Base-by-base conservation (phyloP, 2,329 filamentous ascomycete species). In the Neocatenulostroma microsporum region DNA sequence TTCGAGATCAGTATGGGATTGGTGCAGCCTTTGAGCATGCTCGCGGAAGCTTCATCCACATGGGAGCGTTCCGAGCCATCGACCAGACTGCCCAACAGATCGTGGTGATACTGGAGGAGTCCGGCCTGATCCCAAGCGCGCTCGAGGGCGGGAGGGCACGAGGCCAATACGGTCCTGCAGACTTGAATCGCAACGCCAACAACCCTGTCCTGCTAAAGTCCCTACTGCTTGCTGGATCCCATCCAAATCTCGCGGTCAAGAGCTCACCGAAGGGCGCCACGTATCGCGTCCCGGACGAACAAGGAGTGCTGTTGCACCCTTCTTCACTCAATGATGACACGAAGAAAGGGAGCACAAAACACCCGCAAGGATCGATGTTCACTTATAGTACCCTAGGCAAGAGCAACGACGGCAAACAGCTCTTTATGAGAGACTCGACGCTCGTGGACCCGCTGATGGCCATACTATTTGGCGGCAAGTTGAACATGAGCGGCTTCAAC, bases 151-250 rank as follows among this genome's bases (percentile, higher is more conserved):
- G 12, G 18, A 20, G 4, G 19, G n/a, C 24, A 28, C 6, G 12
- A 39, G 12, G 28, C 36, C 21, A 34, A 19, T 50, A 49, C 21
- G 48, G 53, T 3, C 47, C 49, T 8, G 23, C 26, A 5, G 35
- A 27, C 3, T 47, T 70, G 21, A 73, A 74, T 39, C 45, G 53
- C 19, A 68, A 72, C 47, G 67, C 69, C 3, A 39, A 56, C 21
- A 64, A 64, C 25, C 38, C 54, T 1, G 49, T 57, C 1, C 55
- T 74, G 18, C 57, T 73, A 36, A 70, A 68, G 40, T 62, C 65
- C 11, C 53, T 74, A n/a, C 44, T 65, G 3, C 42, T 67, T 10
- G 62, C 67, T 13, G 66, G 67, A 9, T 47, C 64, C 15, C 61
- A 64, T 37, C 66, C 67, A 3, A 70, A 72, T 34, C 30, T 73